Evolutionary conservation across 371 early-diverging fungal genomes (phyloP).

Genomic region (Mucor mucedo): DNA sequence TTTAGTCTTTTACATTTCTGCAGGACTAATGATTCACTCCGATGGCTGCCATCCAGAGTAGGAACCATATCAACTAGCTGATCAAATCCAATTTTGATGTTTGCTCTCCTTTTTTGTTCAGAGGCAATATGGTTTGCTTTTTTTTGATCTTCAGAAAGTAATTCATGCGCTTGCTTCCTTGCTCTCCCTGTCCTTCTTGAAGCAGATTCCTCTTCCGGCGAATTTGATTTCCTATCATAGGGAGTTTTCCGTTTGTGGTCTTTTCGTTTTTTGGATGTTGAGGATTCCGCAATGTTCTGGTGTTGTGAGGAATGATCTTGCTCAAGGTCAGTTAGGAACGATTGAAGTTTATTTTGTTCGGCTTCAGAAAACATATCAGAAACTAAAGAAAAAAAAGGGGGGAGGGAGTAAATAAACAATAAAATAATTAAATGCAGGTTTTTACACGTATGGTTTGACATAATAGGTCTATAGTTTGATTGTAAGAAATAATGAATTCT

Average conservation of each 20-base stretch:
- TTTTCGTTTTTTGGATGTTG: constrained; percentile 1
- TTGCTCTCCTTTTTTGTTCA: constrained; percentile 86
- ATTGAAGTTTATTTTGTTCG: constrained; percentile 24
- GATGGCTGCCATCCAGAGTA: constrained; percentile 56
- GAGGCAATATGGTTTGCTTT: constrained; percentile 91
- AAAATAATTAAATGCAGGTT: background rate
- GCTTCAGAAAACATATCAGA: constrained; percentile 18
- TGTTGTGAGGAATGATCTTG: constrained; percentile 1
- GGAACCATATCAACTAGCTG: constrained; percentile 81
- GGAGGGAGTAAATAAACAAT: background rate
- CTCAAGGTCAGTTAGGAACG: constrained; percentile 23
- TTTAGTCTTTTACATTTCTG: constrained; percentile 26
- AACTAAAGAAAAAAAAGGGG: background rate
- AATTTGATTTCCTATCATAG: constrained; percentile 1
- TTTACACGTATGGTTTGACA: constrained; percentile 1
- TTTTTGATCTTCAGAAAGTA: constrained; percentile 87
- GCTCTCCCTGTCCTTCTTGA: constrained; percentile 25
- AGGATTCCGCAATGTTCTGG: background rate
- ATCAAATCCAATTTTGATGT: constrained; percentile 81
- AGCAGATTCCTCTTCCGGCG: background rate
- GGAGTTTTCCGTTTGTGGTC: constrained; percentile 2
- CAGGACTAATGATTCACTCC: constrained; percentile 55
- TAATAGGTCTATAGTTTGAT: constrained; percentile 3
- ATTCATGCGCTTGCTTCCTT: constrained; percentile 55
- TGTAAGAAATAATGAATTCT: constrained; percentile 1